Base-by-base conservation (phyloP, 495 filamentous ascomycete species). In the Penicillium ucsense region DNA sequence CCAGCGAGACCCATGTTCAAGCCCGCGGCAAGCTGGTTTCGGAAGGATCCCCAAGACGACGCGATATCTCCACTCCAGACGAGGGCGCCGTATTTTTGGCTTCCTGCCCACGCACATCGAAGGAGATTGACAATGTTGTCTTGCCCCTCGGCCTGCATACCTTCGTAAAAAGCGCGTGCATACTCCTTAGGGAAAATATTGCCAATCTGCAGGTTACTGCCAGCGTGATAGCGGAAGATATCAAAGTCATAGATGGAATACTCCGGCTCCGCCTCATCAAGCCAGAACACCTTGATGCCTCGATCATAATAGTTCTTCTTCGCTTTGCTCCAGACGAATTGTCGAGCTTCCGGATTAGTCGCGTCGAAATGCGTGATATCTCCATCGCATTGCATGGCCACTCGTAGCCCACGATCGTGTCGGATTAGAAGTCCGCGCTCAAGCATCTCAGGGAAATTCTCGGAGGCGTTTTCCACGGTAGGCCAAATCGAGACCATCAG, bases 401-500 rank as follows among this genome's bases (percentile, higher is more conserved):
- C 65, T 3, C 72, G 68, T 35, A 77, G 43, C 5, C 78, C 77
- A 5, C 76, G 73, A 45, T 80, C 75, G 6, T 68, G 64, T 5
- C 76, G 69, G 51, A 81, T 73, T 6, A 81, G 63, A 3, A 71
- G 63, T 3, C 75, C 78, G 3, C 64, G 59, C 37, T 73, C 76
- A 11, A 76, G 60, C 76, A 80, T 80, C 45, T 77, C 73, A 3
- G 65, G 46, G 51, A 66, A 80, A 58, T 78, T 79, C 40, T 73
- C 66, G 1, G 70, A 76, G 12, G 55, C 52, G 9, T 60, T 68
- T 42, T 81, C 77, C 27, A 81, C 76, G 0, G 74, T 78, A 0
- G 78, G 78, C 77, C 76, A 81, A 54, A 80, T 67, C 1, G 77
- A 80, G 31, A 82, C 77, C 75, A 82, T 79, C 5, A 78, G 65